phyloP scores from a whole-genome alignment of 2,329 filamentous ascomycete species.

The Trichophyton verrucosum region DNA sequence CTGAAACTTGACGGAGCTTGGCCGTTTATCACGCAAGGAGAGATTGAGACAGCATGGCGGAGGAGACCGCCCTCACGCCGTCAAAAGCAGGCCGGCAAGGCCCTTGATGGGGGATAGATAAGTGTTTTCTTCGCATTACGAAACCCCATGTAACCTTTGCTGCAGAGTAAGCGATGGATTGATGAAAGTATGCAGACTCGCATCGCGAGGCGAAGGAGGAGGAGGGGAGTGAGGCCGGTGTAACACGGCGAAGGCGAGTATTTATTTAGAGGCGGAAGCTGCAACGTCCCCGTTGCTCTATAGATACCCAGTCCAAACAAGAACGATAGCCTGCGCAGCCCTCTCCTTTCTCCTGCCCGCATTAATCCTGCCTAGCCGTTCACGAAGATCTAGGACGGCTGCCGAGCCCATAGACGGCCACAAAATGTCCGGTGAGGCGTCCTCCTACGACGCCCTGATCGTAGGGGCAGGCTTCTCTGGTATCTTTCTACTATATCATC shows the following conservation, averaged over 20 bases:
- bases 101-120: background rate
- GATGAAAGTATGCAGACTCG: background rate
- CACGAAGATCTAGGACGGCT: background rate
- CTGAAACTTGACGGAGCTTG: background rate
- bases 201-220: background rate
- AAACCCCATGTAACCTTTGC: background rate
- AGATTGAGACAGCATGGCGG: too few relatives aligned
- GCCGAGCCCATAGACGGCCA: background rate
- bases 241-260: background rate
- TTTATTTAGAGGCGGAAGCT: background rate
- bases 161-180: background rate
- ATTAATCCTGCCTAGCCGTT: background rate
- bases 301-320: background rate
- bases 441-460: slow-evolving; percentile 17
- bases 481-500: slow-evolving; percentile 40
- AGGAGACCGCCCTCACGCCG: background rate
- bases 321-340: background rate
- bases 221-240: background rate
- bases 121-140: background rate
- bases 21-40: too few relatives aligned
- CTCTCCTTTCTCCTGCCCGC: background rate
- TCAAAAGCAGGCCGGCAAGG: background rate
- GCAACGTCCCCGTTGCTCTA: background rate
- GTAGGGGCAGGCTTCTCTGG: slow-evolving; percentile 28
- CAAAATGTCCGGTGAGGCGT: background rate